Evolutionary conservation across 306 rosid genomes (phyloP), one percentile per base, ranked within the genome.

Genomic region (Vigna mungo): DNA sequence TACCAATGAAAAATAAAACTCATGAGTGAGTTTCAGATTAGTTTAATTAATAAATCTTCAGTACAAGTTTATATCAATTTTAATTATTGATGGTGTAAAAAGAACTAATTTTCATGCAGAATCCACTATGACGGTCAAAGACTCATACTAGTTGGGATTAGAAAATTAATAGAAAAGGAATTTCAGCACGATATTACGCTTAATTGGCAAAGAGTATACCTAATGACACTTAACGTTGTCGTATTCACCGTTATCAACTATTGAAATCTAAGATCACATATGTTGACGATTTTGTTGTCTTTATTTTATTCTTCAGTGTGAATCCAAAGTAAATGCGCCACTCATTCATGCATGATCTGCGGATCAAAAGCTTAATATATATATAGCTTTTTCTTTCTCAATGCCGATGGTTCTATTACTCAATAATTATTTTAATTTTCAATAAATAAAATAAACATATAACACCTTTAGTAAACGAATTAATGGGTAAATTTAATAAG

Each of bases 281-380:
- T 2, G 13, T 65, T 39, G 51, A 64, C 39, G 51, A 65, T 65
- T 65, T 18, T 9, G 9, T 64, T 39, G 5, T 36, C 30, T 37
- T n/a, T 63, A 39, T 64, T 37, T 37, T 17, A 39, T 37, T 17
- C n/a, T 65, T 39, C 11, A 59, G 30, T 14, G 69, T 20, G 72
- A 63, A 36, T 47, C 63, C 43, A 9, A 77, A 77, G 27, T 12
- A 53, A 52, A 78, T 15, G 27, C 30, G 61, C 61, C 76, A 55
- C 68, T 20, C 4, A 69, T 78, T 44, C 51, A 7, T 68, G 62
- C 82, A 68, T 69, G 58, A 68, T 68, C 18, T 10, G 2, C 70
- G 82, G 82, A 78, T 46, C 82, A 39, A 66, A 66, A 53, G 20
- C 36, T 0, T 23, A 66, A 23, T 65, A 39, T 17, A 6, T n/a